These are phyloP conservation scores for Infundibulicybe gibba DNA, from an alignment of 768 basidiomycete species.

Conservation along the genomic window DNA sequence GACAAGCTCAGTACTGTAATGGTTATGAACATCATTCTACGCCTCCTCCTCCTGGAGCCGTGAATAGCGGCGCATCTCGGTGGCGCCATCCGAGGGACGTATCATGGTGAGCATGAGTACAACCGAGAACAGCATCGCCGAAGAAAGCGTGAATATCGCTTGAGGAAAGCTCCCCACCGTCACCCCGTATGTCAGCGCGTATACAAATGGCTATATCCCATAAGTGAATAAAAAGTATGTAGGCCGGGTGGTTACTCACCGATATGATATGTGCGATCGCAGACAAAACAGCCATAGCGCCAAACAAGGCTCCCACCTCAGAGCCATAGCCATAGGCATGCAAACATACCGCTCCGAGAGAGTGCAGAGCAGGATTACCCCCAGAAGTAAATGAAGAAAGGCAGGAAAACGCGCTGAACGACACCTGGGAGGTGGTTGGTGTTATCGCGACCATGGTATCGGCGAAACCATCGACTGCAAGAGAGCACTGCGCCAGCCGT, in stretches of 20 bases:
- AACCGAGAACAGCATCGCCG: conserved; percentile 46
- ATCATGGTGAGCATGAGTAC: conserved; percentile 44
- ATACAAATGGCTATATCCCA: conserved; percentile 55
- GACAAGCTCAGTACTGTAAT: no score
- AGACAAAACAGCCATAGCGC: conserved; percentile 65
- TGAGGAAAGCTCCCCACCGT: conserved; percentile 65
- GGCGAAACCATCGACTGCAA: conserved; percentile 65
- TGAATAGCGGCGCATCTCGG: not conserved
- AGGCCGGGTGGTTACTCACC: conserved; percentile 22
- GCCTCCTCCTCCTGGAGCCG: not conserved
- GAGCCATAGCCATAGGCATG: conserved; percentile 42
- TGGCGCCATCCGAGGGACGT: not conserved
- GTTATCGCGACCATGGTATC: conserved; percentile 57
- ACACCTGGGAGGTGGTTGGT: conserved; percentile 42
- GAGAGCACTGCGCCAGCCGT: conserved; percentile 56
- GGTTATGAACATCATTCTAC: no score
- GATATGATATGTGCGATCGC: conserved; percentile 64
- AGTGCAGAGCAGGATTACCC: conserved; percentile 64
- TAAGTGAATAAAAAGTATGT: not conserved
- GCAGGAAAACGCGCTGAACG: conserved; percentile 59
- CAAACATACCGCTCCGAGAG: conserved; percentile 68
- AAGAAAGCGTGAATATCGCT: conserved; percentile 63
- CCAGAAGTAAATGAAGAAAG: conserved; percentile 67
- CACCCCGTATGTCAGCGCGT: conserved; percentile 60
- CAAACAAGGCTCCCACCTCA: conserved; percentile 62